phyloP scores from a whole-genome alignment of 768 basidiomycete species.

The Mycena venus region DNA sequence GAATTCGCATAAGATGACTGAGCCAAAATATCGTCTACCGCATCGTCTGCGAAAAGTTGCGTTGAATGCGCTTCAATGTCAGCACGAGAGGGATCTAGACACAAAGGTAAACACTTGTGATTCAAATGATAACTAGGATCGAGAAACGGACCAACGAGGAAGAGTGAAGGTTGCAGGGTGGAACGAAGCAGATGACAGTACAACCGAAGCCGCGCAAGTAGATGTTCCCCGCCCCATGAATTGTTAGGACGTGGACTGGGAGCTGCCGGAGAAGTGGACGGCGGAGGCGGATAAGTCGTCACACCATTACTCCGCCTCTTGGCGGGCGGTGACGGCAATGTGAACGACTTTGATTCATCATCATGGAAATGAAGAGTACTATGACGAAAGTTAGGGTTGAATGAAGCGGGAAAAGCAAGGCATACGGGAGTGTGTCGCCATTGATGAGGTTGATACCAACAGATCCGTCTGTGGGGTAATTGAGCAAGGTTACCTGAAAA shows the following conservation, averaged over 20 bases:
- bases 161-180: constrained; percentile 86
- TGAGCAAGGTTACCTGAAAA: constrained; percentile 34
- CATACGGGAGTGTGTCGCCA: constrained; percentile 88
- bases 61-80: constrained; percentile 94
- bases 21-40: constrained; percentile 88
- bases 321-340: constrained; percentile 59
- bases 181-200: constrained; percentile 90
- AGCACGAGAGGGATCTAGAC: constrained; percentile 84
- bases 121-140: background rate
- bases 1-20: constrained; percentile 84
- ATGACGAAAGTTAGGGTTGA: too few relatives aligned
- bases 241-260: constrained; percentile 60
- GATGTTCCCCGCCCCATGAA: constrained; percentile 91
- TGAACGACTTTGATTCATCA: constrained; percentile 88
- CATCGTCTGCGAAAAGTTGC: constrained; percentile 86
- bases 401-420: too few relatives aligned
- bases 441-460: constrained; percentile 91
- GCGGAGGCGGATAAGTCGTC: constrained; percentile 74
- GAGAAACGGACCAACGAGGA: constrained; percentile 64
- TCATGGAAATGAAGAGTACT: constrained; percentile 97
- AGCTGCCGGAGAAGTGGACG: constrained; percentile 51
- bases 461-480: constrained; percentile 75
- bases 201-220: constrained; percentile 79
- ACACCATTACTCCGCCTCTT: constrained; percentile 49
- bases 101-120: background rate